A percentile compares a stretch with the other conserved stretches of the same genome.
These are phyloP conservation scores for Akanthomyces uredinophilus DNA, from an alignment of 2,329 filamentous ascomycete species.

Conservation along the genomic window DNA sequence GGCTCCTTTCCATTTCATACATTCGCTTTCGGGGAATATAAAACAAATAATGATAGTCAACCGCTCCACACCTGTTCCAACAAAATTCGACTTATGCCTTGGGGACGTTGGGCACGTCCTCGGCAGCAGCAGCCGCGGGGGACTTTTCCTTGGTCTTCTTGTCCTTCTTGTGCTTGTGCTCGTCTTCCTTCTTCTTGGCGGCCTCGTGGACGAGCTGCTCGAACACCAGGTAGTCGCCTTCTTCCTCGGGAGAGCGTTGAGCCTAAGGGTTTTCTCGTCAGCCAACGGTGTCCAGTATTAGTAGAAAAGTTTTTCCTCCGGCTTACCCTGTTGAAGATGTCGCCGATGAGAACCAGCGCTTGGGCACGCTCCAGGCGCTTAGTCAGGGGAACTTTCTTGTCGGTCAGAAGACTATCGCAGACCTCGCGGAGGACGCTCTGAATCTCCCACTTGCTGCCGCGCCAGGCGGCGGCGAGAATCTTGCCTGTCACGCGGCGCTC, in stretches of 20 bases:
- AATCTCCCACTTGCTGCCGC: conserved; percentile 95
- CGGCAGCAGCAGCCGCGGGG: conserved; percentile 18
- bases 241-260: conserved; percentile 84
- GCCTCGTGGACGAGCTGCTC: conserved; percentile 97
- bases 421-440: conserved; percentile 93
- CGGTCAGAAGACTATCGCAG: conserved; percentile 79
- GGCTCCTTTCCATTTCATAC: not conserved
- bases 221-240: conserved; percentile 97
- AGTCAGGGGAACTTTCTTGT: conserved; percentile 69
- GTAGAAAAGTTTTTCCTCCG: not conserved
- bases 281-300: not conserved
- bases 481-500: conserved; percentile 95
- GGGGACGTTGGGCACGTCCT: conserved; percentile 23
- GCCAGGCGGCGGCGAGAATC: conserved; percentile 94
- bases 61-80: not conserved
- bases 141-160: conserved; percentile 39
- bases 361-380: conserved; percentile 91
- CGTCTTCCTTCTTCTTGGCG: conserved; percentile 88
- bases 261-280: no score
- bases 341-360: conserved; percentile 80
- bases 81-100: not conserved
- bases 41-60: not conserved
- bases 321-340: conserved; percentile 79
- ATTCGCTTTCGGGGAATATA: conserved; percentile 4
- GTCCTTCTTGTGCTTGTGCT: conserved; percentile 57